phyloP scores from a whole-genome alignment of 208 protist species.

The Leishmania lainsoni region DNA sequence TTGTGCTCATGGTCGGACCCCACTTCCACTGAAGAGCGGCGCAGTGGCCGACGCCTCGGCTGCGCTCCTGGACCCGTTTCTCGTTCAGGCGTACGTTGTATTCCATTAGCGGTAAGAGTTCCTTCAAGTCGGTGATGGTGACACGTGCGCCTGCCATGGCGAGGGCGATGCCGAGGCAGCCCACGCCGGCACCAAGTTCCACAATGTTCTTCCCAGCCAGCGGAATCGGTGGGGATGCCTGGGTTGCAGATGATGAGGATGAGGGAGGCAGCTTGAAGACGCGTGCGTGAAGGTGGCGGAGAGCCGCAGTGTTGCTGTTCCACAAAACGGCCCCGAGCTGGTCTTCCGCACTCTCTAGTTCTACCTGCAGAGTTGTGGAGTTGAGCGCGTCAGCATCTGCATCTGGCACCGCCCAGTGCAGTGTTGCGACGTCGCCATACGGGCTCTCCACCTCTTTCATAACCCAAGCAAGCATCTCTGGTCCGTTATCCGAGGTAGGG shows the following conservation, averaged over 20 bases:
- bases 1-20: slow-evolving; percentile 54
- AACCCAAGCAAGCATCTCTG: slow-evolving; percentile 71
- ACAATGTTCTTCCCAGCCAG: slow-evolving; percentile 34
- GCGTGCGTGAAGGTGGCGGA: slow-evolving; percentile 66
- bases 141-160: slow-evolving; percentile 78
- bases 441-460: slow-evolving; percentile 71
- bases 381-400: slow-evolving; percentile 14
- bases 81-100: slow-evolving; percentile 74
- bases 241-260: neutral
- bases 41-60: slow-evolving; percentile 49
- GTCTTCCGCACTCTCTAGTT: slow-evolving; percentile 79
- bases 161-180: slow-evolving; percentile 88
- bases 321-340: slow-evolving; percentile 89
- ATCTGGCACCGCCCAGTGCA: slow-evolving; percentile 80
- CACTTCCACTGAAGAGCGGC: slow-evolving; percentile 75
- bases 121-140: slow-evolving; percentile 81
- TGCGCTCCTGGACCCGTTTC: slow-evolving; percentile 34
- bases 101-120: slow-evolving; percentile 84
- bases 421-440: slow-evolving; percentile 73
- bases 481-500: neutral
- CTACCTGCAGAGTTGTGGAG: slow-evolving; percentile 33
- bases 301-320: slow-evolving; percentile 86
- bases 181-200: slow-evolving; percentile 87
- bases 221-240: neutral
- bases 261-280: slow-evolving; percentile 30